phyloP scores from a whole-genome alignment of 495 filamentous ascomycete genomes.

The Xylaria scruposa region DNA sequence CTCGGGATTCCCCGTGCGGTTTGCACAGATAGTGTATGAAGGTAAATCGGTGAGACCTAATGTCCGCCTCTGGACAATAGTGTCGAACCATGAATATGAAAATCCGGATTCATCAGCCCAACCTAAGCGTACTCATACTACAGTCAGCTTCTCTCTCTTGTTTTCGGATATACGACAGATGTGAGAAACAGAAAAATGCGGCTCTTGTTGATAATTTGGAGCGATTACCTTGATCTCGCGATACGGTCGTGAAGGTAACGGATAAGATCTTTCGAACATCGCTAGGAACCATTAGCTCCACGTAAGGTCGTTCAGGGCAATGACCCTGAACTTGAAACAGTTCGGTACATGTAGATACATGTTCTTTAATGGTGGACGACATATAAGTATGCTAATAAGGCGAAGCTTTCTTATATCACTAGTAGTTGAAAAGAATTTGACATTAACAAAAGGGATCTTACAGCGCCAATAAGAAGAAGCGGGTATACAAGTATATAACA shows the following conservation, averaged over 20 bases:
- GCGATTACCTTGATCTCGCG: not conserved
- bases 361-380: not conserved
- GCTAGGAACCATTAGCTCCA: not conserved
- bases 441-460: not conserved
- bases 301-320: not conserved
- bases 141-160: not conserved
- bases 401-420: not conserved
- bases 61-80: not conserved
- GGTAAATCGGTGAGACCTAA: not conserved
- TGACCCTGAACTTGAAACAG: not conserved
- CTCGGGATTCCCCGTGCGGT: not conserved
- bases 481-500: not conserved
- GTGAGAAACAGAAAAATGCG: not conserved
- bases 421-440: not conserved
- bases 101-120: not conserved
- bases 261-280: conserved; percentile 2
- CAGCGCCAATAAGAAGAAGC: not conserved
- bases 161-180: not conserved
- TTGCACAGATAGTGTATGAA: not conserved
- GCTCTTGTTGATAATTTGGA: not conserved
- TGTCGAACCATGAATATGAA: not conserved
- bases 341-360: not conserved
- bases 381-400: not conserved
- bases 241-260: not conserved
- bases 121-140: not conserved